Base-by-base conservation (phyloP, 495 filamentous ascomycete genomes). In the Podospora pseudoanserina region DNA sequence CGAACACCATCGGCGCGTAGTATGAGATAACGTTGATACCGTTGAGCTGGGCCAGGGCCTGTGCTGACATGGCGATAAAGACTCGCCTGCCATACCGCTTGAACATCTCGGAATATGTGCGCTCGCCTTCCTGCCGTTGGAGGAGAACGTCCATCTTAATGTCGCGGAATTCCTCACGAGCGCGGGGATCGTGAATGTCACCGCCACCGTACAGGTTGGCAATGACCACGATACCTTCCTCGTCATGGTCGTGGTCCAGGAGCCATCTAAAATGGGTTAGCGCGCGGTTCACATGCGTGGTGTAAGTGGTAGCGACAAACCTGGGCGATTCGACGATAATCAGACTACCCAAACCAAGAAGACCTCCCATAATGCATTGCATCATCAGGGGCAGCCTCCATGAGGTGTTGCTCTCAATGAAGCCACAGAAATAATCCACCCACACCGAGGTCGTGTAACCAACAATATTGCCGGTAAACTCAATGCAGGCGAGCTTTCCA, bases 11-110 rank as follows among this genome's bases (percentile, higher is more conserved):
- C 3, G 96, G 96, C 0, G 96, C 94, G 72, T 99, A 99, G 81
- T 99, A 99, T 19, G 95, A 98, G 65, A 99, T 99, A 71, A 99
- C 96, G 80, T 99, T 99, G 79, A 99, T 99, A 59, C 95, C 95
- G 80, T 98, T 99, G 26, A 98, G 85, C 77, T 99, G 95, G 19
- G 95, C 96, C 64, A 99, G 86, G 1, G 91, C 92, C 75, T 99
- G 95, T 5, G 95, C 95, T 7, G 95, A 98, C 96, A 99, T 99
- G 78, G 95, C 95, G 79, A 99, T 98, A 74, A 98, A 90, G 70
- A 99, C 93, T 53, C 95, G 92, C 70, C 89, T 94, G 72, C 85
- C 85, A 81, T 99, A 99, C 55, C 95, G 89, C 65, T 83, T 89
- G 84, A 97, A 99, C 95, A 99, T 99, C 70, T 99, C 96, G 11